Base-by-base conservation (phyloP, 2,329 filamentous ascomycete genomes). In the Zymoseptoria passerinii region DNA sequence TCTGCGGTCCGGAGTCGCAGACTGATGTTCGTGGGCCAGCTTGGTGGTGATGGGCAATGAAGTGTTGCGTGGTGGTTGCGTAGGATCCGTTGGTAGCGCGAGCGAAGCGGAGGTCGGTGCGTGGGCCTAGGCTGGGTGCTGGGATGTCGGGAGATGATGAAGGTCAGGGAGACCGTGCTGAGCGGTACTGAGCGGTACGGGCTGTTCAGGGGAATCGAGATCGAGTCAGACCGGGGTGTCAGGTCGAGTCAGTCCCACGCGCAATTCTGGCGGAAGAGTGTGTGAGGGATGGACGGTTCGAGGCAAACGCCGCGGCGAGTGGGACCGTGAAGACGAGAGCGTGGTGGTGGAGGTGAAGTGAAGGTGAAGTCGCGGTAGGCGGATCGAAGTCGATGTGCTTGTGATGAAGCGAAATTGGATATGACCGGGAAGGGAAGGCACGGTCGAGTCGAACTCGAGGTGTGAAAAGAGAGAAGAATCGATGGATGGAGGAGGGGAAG, bases 1-100 rank as follows among this genome's bases (percentile, higher is more conserved):
- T 59, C 67, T 66, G 62, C 70, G 69, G 63, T 71, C 63, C 48
- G 59, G 61, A n/a, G 63, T 62, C 61, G 63, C 64, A 65, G 63
- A 53, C 58, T 58, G 55, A 57, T 49, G 52, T 29, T 58, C 40
- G 53, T 35, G 35, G 57, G 66, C 67, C 65, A 67, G 65, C 35
- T 63, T 66, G 65, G 51, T 61, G 54, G 50, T 57, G 51, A 28
- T 27, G 7, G 57, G 48, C 49, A 18, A 23, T 29, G 28, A 16
- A 19, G 52, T n/a, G 35, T 44, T 44, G 44, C 40, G 53, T 23
- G 48, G 28, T 16, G 4, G 49, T 35, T 16, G 53, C 40, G 28
- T 53, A n/a, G 27, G 2, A 44, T 19, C 28, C 18, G 28, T 28
- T 20, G 52, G 52, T 35, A 20, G 52, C 52, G 52, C 40, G 27